These are phyloP conservation scores for Chloromonas sp. DNA, from an alignment of 163 green algal species.

Conservation along the genomic window DNA sequence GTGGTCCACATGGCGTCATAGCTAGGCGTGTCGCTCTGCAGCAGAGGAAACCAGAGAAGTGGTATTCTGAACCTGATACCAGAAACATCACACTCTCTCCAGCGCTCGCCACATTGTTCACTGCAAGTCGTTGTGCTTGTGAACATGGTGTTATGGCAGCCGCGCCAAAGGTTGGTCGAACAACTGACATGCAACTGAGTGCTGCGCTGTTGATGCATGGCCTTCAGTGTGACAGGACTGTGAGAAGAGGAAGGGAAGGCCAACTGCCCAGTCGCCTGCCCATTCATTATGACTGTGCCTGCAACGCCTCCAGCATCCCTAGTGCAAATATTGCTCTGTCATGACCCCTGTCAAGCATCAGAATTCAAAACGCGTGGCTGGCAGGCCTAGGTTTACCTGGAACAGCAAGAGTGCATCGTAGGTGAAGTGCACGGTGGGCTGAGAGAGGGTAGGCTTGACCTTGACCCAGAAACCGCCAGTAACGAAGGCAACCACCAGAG, in stretches of 20 bases:
- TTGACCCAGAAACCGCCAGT: conserved; percentile 50
- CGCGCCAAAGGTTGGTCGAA: no score
- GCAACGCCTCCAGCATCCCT: background rate
- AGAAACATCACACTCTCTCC: no score
- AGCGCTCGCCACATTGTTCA: no score
- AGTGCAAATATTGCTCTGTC: background rate
- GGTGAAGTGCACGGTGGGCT: conserved; percentile 45
- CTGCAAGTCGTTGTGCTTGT: no score
- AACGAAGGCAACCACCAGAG: conserved; percentile 36
- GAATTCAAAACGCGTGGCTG: background rate
- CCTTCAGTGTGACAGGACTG: no score
- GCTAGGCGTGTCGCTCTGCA: conserved; percentile 12
- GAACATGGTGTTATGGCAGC: no score
- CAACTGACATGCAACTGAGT: no score
- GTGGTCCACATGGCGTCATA: conserved; percentile 39
- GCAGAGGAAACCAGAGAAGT: background rate
- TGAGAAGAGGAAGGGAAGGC: no score
- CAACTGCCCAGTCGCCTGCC: no score
- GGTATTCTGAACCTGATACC: no score
- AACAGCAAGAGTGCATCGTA: conserved; percentile 41
- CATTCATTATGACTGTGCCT: no score
- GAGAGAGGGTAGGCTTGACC: conserved; percentile 23
- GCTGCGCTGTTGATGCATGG: no score
- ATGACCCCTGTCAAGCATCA: background rate
- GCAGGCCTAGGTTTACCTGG: conserved; percentile 24